phyloP scores from a whole-genome alignment of 768 basidiomycete genomes.

The Lactifluus echinatus region DNA sequence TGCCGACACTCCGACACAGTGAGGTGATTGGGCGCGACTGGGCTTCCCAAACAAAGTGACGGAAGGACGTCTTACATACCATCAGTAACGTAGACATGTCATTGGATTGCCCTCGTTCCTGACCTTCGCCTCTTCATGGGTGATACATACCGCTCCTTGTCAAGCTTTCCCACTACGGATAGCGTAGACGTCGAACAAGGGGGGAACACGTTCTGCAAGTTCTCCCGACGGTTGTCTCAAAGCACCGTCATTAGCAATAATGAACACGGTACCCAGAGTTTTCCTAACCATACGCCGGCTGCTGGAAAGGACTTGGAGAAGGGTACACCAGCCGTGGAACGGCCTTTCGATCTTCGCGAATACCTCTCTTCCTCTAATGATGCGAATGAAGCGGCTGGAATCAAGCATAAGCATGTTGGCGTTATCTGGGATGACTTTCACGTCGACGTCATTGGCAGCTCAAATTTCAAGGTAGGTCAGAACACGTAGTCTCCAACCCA shows the following conservation, averaged over 20 bases:
- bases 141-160: slow-evolving; percentile 1
- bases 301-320: slow-evolving; percentile 30
- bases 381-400: slow-evolving; percentile 55
- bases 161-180: not conserved
- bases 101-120: not conserved
- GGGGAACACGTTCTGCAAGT: slow-evolving; percentile 8
- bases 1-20: no score
- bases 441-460: slow-evolving; percentile 53
- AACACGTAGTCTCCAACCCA: not conserved
- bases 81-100: not conserved
- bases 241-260: not conserved
- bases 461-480: slow-evolving; percentile 48
- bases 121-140: not conserved
- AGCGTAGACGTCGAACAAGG: slow-evolving; percentile 9
- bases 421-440: slow-evolving; percentile 66
- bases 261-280: not conserved
- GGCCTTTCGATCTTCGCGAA: slow-evolving; percentile 56
- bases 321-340: slow-evolving; percentile 33
- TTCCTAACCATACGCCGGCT: not conserved
- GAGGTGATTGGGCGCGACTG: no score
- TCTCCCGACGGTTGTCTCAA: slow-evolving; percentile 16
- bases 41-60: no score
- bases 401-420: slow-evolving; percentile 71
- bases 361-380: slow-evolving; percentile 66
- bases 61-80: no score